Percentiles rank a stretch among this genome's conserved stretches.
Evolutionary conservation across 192 early-diverging fungal genomes (phyloP).

Genomic region (Phycomyces blakesleeanus): DNA sequence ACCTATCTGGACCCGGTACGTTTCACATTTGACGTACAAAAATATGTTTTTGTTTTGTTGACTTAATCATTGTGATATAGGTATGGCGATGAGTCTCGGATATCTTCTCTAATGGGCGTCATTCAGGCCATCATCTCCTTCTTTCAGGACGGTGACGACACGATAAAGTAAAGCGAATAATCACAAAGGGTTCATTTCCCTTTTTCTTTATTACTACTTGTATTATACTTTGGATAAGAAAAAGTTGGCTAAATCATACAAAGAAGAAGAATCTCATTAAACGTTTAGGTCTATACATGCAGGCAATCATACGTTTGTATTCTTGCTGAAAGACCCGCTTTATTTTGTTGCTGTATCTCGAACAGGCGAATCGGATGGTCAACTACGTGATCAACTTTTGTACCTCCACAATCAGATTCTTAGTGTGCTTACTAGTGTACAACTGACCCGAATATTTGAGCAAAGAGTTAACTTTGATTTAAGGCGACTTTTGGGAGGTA

Average conservation of each 20-base stretch:
- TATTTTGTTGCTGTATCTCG: conserved; percentile 82
- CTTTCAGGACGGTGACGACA: conserved; percentile 79
- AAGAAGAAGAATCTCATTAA: not conserved
- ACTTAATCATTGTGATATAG: conserved; percentile 17
- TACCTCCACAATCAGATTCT: conserved; percentile 82
- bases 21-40: not conserved
- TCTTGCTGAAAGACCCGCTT: conserved; percentile 74
- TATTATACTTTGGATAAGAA: too few relatives aligned
- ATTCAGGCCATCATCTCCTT: conserved; percentile 87
- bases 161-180: conserved; percentile 46
- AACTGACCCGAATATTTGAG: conserved; percentile 84
- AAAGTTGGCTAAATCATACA: too few relatives aligned
- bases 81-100: conserved; percentile 87
- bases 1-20: conserved; percentile 83
- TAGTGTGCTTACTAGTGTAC: conserved; percentile 73
- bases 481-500: conserved; percentile 72
- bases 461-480: conserved; percentile 87
- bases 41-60: not conserved
- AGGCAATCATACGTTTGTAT: conserved; percentile 76
- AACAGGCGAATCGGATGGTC: conserved; percentile 70
- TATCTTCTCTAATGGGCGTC: conserved; percentile 84
- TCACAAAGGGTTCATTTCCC: not conserved
- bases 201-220: too few relatives aligned
- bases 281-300: conserved; percentile 57
- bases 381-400: conserved; percentile 74